Evolutionary conservation across 2,329 filamentous ascomycete species (phyloP), one percentile per base, ranked within the genome.

Genomic region (Pyrenophora seminiperda): DNA sequence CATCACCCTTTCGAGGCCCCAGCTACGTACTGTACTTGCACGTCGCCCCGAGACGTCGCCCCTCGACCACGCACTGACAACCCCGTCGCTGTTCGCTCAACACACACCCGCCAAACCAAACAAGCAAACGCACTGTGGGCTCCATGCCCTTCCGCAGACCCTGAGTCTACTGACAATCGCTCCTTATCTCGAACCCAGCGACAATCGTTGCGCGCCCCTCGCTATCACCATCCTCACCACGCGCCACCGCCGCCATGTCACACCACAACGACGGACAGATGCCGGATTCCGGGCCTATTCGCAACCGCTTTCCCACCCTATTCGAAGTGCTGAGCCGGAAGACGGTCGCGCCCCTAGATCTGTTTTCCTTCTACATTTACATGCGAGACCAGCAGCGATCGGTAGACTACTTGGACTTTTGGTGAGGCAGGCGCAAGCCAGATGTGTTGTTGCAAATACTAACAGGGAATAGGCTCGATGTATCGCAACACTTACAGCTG

Each of bases 301-400:
- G 94, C 67, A 95, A 96, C 72, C 84, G 94, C 59, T 83, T 99
- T 51, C 94, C 94, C 38, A 97, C 91, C 1, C 84, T 99, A 42
- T 97, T 96, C 71, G 95, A 99, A 76, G 94, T 99, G 47, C 79
- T 99, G 54, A 96, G 91, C 71, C 86, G 95, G 61, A 87, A 91
- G 58, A 99, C 94, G n/a, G 82, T 95, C 15, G 90, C 95, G 40
- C 94, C 94, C 0, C 93, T 99, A 50, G 95, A 99, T 70, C 81
- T 99, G 9, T 99, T 96, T 75, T 97, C 92, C 2, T 99, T 99
- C 79, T 99, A 99, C 77, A 99, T 99, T 66, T 99, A 96, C 77
- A 99, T 99, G 94, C 86, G 94, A 67, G 95, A 99, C 74, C 92
- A 97, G 76, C 94, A 99, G 75, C 86, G 92, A 72, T 97, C 93